Percentiles rank a stretch among this genome's conserved stretches.
Conservation (phyloP, 2,329 filamentous ascomycete genomes). For the Colletotrichum sp. region DNA sequence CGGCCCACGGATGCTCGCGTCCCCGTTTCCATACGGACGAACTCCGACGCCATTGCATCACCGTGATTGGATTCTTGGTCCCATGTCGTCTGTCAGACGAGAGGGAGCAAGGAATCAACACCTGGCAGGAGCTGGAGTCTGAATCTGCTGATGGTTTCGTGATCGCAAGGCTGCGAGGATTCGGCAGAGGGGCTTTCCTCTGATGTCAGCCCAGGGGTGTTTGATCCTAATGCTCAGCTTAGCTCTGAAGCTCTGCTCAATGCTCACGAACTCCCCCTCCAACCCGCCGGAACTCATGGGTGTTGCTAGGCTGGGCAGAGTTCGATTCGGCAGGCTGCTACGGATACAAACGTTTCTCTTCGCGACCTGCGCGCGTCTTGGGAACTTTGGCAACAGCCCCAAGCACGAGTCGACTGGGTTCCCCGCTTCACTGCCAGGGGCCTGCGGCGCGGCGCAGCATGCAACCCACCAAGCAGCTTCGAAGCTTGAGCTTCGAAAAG, state of each 20-base stretch:
- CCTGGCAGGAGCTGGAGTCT: neutral
- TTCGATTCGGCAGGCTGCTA: neutral
- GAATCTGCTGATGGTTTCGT: conserved; percentile 6
- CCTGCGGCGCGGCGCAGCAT: neutral
- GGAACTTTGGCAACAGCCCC: neutral
- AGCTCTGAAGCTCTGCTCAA: neutral
- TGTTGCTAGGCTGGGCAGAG: neutral
- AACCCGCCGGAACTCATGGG: neutral
- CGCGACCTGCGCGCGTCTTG: neutral
- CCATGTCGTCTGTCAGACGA: neutral
- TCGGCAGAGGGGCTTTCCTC: neutral
- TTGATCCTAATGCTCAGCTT: neutral
- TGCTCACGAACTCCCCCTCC: neutral
- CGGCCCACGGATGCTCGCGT: neutral
- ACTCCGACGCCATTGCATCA: neutral
- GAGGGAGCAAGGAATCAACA: neutral
- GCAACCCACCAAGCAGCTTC: neutral
- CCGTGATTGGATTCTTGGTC: neutral
- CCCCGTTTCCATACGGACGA: neutral
- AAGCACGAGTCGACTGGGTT: neutral
- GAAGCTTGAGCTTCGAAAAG: neutral
- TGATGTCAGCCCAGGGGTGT: conserved; percentile 4
- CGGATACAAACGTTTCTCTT: neutral
- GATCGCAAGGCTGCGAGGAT: conserved; percentile 5
- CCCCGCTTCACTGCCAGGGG: conserved; percentile 12